These are phyloP conservation scores for Trapa bicornis DNA, from an alignment of 345 rosid species.

Conservation along the genomic window DNA sequence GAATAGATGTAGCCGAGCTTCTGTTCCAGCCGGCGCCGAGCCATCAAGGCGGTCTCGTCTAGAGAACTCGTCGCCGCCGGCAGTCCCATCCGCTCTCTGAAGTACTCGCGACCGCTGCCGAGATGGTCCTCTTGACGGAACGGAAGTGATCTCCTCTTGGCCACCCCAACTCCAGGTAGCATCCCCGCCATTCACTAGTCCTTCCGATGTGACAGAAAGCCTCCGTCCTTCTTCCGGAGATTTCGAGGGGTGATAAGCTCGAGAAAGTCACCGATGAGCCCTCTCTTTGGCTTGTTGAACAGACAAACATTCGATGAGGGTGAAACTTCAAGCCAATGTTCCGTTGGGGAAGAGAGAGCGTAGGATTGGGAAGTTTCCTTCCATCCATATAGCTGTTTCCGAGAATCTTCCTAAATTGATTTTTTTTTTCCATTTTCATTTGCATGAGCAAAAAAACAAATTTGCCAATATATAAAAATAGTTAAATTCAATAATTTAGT, in stretches of 20 bases:
- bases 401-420: background rate
- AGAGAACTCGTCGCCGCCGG: background rate
- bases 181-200: background rate
- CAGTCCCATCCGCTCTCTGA: background rate
- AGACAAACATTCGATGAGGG: background rate
- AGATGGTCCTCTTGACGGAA: background rate
- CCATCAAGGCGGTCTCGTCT: slow-evolving; percentile 2
- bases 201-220: background rate
- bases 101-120: background rate
- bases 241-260: background rate
- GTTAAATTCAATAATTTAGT: no score
- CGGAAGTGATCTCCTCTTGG: background rate
- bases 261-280: no score
- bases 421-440: background rate
- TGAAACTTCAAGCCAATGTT: background rate
- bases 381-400: background rate
- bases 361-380: background rate
- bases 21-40: background rate
- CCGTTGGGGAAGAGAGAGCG: background rate
- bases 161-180: slow-evolving; percentile 4
- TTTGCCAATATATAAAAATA: no score
- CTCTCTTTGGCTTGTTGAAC: background rate
- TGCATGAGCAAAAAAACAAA: no score
- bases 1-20: slow-evolving; percentile 5
- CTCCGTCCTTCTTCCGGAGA: background rate